These are phyloP conservation scores for Pythium graminicola DNA, from an alignment of 352 stramenopile species.

Conservation along the genomic window DNA sequence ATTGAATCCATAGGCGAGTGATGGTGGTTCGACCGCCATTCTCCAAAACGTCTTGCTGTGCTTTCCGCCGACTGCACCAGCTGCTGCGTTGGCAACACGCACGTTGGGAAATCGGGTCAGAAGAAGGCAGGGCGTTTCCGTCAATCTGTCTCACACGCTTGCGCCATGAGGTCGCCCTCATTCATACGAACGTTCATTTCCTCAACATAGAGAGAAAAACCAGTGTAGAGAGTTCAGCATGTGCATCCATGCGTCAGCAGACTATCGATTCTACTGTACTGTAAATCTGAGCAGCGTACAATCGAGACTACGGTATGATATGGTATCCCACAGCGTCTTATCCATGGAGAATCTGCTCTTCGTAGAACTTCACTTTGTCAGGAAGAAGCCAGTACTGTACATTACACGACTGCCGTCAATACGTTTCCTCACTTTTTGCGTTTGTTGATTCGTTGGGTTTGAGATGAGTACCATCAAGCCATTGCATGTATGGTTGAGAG, in stretches of 20 bases:
- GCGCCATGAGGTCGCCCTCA: background rate
- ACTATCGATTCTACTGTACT: background rate
- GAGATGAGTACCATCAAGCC: slow-evolving; percentile 4
- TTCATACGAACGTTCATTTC: no score
- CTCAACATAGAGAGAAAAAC: no score
- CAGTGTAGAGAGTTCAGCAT: no score
- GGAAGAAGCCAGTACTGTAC: no score
- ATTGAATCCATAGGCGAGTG: background rate
- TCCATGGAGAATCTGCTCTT: no score
- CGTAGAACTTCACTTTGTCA: no score
- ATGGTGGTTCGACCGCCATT: slow-evolving; percentile 1
- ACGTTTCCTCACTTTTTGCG: no score
- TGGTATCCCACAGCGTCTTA: background rate
- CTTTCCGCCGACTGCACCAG: background rate
- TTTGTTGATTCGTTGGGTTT: slow-evolving; percentile 4
- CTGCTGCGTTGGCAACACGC: slow-evolving; percentile 12
- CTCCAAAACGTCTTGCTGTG: background rate
- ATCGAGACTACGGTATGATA: background rate
- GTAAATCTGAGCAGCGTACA: background rate
- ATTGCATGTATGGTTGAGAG: background rate
- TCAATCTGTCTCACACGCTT: slow-evolving; percentile 5
- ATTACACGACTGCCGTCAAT: no score
- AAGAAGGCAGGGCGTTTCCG: slow-evolving; percentile 10
- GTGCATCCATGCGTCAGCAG: slow-evolving; percentile 2
- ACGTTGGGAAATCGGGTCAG: slow-evolving; percentile 9